Percentiles rank a stretch among this genome's conserved stretches.
phyloP scores from a whole-genome alignment of 73 alveolate species.

The Tetrahymena borealis region DNA sequence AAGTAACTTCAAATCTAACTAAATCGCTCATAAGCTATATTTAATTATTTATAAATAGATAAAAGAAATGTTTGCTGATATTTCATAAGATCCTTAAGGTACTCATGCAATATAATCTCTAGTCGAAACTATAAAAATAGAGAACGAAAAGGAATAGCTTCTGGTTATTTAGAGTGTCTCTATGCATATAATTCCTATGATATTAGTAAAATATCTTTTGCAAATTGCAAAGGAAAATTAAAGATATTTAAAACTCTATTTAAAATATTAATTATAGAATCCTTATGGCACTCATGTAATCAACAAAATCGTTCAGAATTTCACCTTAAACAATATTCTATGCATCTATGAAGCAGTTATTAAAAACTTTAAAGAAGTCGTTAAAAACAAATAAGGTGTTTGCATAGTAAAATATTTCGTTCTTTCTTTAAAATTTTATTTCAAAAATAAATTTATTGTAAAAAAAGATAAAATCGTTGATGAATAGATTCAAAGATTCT shows the following conservation, averaged over 20 bases:
- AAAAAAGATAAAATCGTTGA: background rate
- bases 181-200: background rate
- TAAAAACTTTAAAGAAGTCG: background rate
- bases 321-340: background rate
- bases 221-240: no score
- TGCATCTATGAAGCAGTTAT: background rate
- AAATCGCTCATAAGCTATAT: background rate
- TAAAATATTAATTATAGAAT: background rate
- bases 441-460: background rate
- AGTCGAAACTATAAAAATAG: background rate
- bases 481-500: background rate
- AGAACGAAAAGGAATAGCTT: background rate
- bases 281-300: background rate
- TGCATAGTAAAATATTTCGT: background rate
- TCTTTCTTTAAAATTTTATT: background rate
- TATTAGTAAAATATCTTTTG: background rate
- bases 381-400: background rate
- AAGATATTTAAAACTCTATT: no score
- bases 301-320: background rate
- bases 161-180: background rate
- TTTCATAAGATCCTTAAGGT: background rate
- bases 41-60: background rate
- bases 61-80: background rate
- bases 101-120: background rate
- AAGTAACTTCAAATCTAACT: background rate